A percentile compares a stretch with the other conserved stretches of the same genome.
phyloP scores from a whole-genome alignment of 2,329 filamentous ascomycete genomes.

The Fusarium subglutinans region DNA sequence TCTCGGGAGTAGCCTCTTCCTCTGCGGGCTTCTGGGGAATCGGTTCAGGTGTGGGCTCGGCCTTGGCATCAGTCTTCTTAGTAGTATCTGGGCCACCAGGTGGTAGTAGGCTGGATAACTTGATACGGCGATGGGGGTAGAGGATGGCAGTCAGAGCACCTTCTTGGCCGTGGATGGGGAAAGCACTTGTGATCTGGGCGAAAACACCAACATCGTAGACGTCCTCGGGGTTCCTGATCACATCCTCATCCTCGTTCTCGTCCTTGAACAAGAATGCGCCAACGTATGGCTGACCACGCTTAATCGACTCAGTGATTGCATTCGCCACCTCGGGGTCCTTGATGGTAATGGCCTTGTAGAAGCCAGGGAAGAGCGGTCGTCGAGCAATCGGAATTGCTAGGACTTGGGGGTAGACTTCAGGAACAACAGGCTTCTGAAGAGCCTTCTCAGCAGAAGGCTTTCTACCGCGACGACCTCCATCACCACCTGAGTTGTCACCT shows the following conservation, averaged over 20 bases:
- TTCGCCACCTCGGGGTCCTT: slow-evolving; percentile 89
- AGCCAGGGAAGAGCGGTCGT: slow-evolving; percentile 92
- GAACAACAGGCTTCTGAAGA: slow-evolving; percentile 87
- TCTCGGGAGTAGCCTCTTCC: slow-evolving; percentile 67
- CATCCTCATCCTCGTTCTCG: slow-evolving; percentile 90
- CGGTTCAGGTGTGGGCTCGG: slow-evolving; percentile 64
- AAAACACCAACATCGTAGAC: slow-evolving; percentile 97
- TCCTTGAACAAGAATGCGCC: slow-evolving; percentile 98
- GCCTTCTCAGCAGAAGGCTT: slow-evolving; percentile 77
- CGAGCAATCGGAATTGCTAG: slow-evolving; percentile 97
- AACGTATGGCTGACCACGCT: slow-evolving; percentile 95
- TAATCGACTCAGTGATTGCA: slow-evolving; percentile 96
- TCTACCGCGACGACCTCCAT: slow-evolving; percentile 75
- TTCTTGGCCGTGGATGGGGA: slow-evolving; percentile 88
- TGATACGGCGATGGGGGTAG: slow-evolving; percentile 95
- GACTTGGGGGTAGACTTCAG: slow-evolving; percentile 96
- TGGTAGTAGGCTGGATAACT: slow-evolving; percentile 83
- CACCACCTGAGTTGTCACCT: slow-evolving; percentile 65
- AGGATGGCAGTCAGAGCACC: slow-evolving; percentile 89
- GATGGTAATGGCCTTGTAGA: slow-evolving; percentile 99
- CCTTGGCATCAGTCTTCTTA: slow-evolving; percentile 62
- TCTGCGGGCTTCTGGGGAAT: slow-evolving; percentile 65
- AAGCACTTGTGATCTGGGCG: slow-evolving; percentile 96
- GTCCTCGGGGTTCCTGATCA: slow-evolving; percentile 89
- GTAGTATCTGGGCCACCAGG: slow-evolving; percentile 63